These are phyloP conservation scores for Pseudomonodictys pantanalensis DNA, from an alignment of 495 filamentous ascomycete species.

Conservation along the genomic window DNA sequence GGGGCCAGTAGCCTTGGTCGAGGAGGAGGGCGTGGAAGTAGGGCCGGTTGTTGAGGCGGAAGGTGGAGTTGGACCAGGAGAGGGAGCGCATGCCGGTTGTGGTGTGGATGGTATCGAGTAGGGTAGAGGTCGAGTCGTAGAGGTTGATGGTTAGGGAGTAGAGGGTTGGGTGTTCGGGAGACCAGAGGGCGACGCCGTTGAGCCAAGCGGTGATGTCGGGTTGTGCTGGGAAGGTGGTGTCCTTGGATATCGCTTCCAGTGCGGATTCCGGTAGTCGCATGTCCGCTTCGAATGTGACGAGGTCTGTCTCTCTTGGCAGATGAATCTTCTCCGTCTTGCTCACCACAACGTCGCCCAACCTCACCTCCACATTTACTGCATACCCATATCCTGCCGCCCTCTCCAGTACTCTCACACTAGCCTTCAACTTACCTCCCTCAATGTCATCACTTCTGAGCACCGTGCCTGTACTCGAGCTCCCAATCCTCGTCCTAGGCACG, in stretches of 20 bases:
- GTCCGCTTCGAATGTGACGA: conserved; percentile 47
- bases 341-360: conserved; percentile 4
- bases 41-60: conserved; percentile 61
- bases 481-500: conserved; percentile 54
- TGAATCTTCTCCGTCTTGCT: not conserved
- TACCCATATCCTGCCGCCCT: conserved; percentile 57
- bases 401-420: conserved; percentile 37
- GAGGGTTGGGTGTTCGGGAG: conserved; percentile 56
- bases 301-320: conserved; percentile 39
- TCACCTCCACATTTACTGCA: conserved; percentile 42
- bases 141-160: conserved; percentile 60
- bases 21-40: conserved; percentile 63
- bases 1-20: conserved; percentile 68
- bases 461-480: conserved; percentile 49
- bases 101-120: conserved; percentile 52
- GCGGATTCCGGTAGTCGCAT: conserved; percentile 30
- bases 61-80: conserved; percentile 50
- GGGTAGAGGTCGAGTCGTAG: conserved; percentile 34
- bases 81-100: conserved; percentile 68
- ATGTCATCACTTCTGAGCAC: conserved; percentile 32
- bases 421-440: conserved; percentile 32
- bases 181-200: conserved; percentile 48
- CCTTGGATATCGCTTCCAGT: too few species aligned
- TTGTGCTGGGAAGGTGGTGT: too few species aligned
- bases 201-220: too few species aligned